Evolutionary conservation across 805 yeast genomes (phyloP).

Genomic region (Candida xyloterini): DNA sequence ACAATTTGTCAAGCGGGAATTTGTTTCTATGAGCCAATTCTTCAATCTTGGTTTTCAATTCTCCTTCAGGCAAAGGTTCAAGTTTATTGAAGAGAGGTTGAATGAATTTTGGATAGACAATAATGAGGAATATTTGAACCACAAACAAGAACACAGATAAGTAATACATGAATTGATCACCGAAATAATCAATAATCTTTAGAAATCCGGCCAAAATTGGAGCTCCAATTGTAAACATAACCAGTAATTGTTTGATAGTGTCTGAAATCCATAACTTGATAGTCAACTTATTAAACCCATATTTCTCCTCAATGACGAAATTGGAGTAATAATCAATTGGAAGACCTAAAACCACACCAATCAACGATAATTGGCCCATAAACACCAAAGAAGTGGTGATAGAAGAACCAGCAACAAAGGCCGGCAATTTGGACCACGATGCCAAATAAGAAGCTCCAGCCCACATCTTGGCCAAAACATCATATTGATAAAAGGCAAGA

Average conservation of each 20-base stretch:
- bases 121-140: slow-evolving; percentile 70
- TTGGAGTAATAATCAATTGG: slow-evolving; percentile 76
- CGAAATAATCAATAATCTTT: slow-evolving; percentile 76
- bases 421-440: slow-evolving; percentile 26
- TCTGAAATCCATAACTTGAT: slow-evolving; percentile 69
- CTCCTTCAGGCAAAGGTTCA: slow-evolving; percentile 87
- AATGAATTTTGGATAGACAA: slow-evolving; percentile 79
- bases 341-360: slow-evolving; percentile 52
- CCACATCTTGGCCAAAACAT: slow-evolving; percentile 67
- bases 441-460: slow-evolving; percentile 39
- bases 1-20: slow-evolving; percentile 84
- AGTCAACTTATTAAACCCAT: slow-evolving; percentile 90
- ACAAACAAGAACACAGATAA: slow-evolving; percentile 67
- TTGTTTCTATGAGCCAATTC: slow-evolving; percentile 67
- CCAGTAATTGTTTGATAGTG: slow-evolving; percentile 53
- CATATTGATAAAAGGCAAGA: slow-evolving; percentile 53
- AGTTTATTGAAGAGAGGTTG: slow-evolving; percentile 92
- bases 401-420: slow-evolving; percentile 42
- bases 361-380: slow-evolving; percentile 45
- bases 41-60: slow-evolving; percentile 78
- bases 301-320: slow-evolving; percentile 88
- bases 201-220: slow-evolving; percentile 74
- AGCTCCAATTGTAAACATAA: slow-evolving; percentile 60
- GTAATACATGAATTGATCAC: slow-evolving; percentile 78
- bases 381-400: slow-evolving; percentile 73